Percentiles rank a stretch among this genome's conserved stretches.
Conservation (phyloP, 2,329 filamentous ascomycete genomes). For the Ploettnerulaceae sp. region DNA sequence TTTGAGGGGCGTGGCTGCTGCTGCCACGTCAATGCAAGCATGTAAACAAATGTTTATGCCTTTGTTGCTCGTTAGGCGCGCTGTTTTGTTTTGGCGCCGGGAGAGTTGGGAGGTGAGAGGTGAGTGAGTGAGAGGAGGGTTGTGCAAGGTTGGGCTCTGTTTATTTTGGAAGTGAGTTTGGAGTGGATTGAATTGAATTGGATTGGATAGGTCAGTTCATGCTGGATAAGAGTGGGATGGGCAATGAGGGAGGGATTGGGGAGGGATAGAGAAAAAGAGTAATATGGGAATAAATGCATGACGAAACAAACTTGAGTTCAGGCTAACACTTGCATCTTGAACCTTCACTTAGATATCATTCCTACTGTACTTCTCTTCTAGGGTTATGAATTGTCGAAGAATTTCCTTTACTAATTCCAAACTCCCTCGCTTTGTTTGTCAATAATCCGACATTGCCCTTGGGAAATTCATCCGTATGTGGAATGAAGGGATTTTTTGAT, state of each 20-base stretch:
- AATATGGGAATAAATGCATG: conserved; percentile 9
- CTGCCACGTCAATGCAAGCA: conserved; percentile 28
- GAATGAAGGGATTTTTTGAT: neutral
- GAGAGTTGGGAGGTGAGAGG: neutral
- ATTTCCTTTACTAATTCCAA: neutral
- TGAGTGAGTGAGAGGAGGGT: neutral
- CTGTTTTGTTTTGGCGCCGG: neutral
- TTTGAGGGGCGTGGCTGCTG: conserved; percentile 3
- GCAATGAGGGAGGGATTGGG: neutral
- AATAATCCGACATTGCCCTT: neutral
- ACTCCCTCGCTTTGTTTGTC: neutral
- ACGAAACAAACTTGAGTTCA: neutral
- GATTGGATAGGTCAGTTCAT: neutral
- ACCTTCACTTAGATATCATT: neutral
- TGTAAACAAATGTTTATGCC: conserved; percentile 30
- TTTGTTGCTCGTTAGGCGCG: conserved; percentile 12
- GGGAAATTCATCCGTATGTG: neutral
- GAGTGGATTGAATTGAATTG: neutral
- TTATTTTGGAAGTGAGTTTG: neutral
- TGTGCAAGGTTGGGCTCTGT: neutral
- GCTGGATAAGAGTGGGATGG: neutral
- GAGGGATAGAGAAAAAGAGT: conserved; percentile 2
- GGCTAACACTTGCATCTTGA: neutral
- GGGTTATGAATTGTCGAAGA: neutral
- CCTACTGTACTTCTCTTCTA: neutral